Evolutionary conservation across 2,329 filamentous ascomycete genomes (phyloP).

Genomic region (Nannizzia gypsea): DNA sequence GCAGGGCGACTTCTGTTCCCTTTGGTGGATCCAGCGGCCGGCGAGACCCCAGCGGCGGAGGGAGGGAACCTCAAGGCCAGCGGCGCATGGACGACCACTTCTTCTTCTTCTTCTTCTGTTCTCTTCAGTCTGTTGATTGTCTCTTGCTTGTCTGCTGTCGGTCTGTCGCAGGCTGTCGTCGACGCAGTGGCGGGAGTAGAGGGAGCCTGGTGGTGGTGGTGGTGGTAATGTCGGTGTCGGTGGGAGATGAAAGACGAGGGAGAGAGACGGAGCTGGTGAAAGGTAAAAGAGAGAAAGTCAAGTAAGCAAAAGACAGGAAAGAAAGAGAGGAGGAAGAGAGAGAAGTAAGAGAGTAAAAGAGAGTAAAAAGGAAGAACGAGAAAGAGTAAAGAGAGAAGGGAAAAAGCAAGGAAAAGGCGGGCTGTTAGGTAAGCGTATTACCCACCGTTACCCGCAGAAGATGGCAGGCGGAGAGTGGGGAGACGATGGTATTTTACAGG

Average conservation of each 20-base stretch:
- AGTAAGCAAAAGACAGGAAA: neutral
- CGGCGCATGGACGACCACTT: neutral
- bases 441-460: neutral
- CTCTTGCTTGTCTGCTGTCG: neutral
- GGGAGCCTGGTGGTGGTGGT: too few relatives aligned
- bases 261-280: neutral
- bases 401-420: neutral
- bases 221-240: too few relatives aligned
- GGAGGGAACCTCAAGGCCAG: neutral
- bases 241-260: too few relatives aligned
- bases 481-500: neutral
- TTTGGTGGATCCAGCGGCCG: neutral
- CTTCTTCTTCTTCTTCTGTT: neutral
- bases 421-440: slow-evolving; percentile 2
- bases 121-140: neutral
- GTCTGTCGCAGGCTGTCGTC: neutral
- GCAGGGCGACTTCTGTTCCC: neutral
- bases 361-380: neutral
- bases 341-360: neutral
- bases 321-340: neutral
- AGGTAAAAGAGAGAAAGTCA: neutral
- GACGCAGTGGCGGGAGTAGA: too few relatives aligned
- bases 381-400: neutral
- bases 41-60: neutral
- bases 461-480: neutral